phyloP scores from a whole-genome alignment of 1,139 yeast species.

The Geotrichum phurueaensis region DNA sequence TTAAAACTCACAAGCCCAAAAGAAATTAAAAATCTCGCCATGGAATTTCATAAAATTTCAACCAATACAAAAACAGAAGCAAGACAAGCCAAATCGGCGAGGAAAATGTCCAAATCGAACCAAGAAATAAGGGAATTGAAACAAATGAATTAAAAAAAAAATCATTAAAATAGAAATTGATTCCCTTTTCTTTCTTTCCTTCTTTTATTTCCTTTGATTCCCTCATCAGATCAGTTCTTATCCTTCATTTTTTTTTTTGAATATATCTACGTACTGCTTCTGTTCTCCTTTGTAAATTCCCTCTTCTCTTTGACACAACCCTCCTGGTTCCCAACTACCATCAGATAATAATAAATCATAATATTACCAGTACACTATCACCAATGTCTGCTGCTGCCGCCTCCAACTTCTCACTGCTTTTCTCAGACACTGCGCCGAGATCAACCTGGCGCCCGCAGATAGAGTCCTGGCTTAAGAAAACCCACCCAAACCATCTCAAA shows the following conservation, averaged over 20 bases:
- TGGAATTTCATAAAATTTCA: background rate
- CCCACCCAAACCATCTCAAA: slow-evolving; percentile 17
- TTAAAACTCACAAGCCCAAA: background rate
- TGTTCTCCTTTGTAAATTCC: background rate
- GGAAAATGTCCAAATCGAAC: background rate
- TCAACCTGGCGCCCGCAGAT: slow-evolving; percentile 37
- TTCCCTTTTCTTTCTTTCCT: background rate
- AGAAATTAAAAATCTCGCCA: background rate
- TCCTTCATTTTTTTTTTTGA: background rate
- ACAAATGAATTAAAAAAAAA: background rate
- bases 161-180: background rate
- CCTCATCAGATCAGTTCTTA: background rate
- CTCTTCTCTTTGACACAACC: background rate
- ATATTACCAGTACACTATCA: background rate
- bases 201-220: background rate
- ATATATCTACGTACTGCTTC: background rate
- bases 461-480: slow-evolving; percentile 34
- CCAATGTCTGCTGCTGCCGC: background rate
- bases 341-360: background rate
- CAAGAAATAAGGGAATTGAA: background rate
- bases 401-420: slow-evolving; percentile 26
- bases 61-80: background rate
- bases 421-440: slow-evolving; percentile 40
- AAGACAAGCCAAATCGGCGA: background rate
- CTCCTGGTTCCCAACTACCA: background rate